phyloP scores from a whole-genome alignment of 495 filamentous ascomycete genomes.

The Achaetomiella virescens region DNA sequence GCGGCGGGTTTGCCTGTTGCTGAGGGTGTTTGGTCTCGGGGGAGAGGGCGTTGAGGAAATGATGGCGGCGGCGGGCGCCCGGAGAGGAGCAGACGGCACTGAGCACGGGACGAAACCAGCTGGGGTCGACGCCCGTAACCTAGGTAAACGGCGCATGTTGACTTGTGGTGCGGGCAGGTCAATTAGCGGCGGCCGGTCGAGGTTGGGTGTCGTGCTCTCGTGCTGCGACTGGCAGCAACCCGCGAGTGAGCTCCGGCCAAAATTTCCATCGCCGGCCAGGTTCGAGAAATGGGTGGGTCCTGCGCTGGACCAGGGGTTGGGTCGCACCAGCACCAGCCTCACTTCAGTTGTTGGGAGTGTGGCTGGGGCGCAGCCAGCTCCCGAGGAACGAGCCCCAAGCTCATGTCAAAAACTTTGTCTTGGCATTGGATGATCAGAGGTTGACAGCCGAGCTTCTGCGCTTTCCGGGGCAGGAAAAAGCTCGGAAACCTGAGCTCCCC shows the following conservation, averaged over 20 bases:
- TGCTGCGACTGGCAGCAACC: neutral
- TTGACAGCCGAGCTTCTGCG: constrained; percentile 12
- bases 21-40: neutral
- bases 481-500: constrained; percentile 10
- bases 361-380: constrained; percentile 4
- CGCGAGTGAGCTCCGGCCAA: constrained; percentile 12
- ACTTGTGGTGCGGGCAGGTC: neutral
- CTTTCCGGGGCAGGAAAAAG: neutral
- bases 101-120: constrained; percentile 20
- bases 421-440: constrained; percentile 25
- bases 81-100: constrained; percentile 8
- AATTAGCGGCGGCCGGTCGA: constrained; percentile 9
- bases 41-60: neutral
- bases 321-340: constrained; percentile 2
- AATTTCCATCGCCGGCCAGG: constrained; percentile 11
- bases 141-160: constrained; percentile 27
- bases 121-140: constrained; percentile 22
- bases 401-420: constrained; percentile 21
- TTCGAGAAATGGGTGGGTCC: neutral
- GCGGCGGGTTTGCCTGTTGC: constrained; percentile 13
- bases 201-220: neutral
- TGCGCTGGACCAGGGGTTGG: neutral
- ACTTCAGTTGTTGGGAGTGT: neutral
- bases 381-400: neutral
- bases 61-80: constrained; percentile 13